A percentile compares a stretch with the other conserved stretches of the same genome.
phyloP scores from a whole-genome alignment of 352 stramenopile species.

The Pythium folliculosum region DNA sequence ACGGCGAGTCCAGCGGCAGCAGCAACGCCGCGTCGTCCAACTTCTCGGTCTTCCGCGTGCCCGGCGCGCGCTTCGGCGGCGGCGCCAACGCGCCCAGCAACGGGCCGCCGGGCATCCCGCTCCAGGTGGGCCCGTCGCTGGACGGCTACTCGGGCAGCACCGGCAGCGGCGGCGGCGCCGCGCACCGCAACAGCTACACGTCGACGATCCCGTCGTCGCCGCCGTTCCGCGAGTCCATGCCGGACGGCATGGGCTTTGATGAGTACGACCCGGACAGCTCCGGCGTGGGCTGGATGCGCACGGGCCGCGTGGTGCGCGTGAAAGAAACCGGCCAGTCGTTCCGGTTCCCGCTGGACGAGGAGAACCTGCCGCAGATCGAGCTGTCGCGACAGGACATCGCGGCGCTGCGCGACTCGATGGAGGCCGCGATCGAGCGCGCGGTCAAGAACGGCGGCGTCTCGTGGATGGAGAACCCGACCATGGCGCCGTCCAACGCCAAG shows the following conservation, averaged over 20 bases:
- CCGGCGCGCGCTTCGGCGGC: constrained; percentile 26
- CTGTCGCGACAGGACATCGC: constrained; percentile 25
- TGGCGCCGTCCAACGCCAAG: constrained; percentile 53
- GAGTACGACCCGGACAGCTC: constrained; percentile 42
- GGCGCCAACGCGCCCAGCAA: background rate
- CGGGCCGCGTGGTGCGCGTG: constrained; percentile 66
- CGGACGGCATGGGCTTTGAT: constrained; percentile 21
- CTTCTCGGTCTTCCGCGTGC: constrained; percentile 75
- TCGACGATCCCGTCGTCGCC: constrained; percentile 29
- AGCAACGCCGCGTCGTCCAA: constrained; percentile 24
- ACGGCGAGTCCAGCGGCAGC: constrained; percentile 2
- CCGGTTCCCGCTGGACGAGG: constrained; percentile 66
- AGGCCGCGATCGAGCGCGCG: constrained; percentile 40
- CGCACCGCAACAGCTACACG: constrained; percentile 27
- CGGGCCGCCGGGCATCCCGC: constrained; percentile 14
- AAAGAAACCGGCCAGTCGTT: constrained; percentile 75
- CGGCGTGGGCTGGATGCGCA: constrained; percentile 66
- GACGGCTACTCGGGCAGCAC: constrained; percentile 7
- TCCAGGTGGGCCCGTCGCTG: constrained; percentile 28
- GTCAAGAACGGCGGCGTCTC: constrained; percentile 36
- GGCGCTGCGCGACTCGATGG: constrained; percentile 37
- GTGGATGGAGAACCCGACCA: constrained; percentile 75
- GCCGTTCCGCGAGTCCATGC: constrained; percentile 26
- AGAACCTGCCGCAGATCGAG: constrained; percentile 50
- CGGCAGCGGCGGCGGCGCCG: background rate